These are phyloP conservation scores for Coelastrella sp. DNA, from an alignment of 139 green algal genomes.

Conservation along the genomic window DNA sequence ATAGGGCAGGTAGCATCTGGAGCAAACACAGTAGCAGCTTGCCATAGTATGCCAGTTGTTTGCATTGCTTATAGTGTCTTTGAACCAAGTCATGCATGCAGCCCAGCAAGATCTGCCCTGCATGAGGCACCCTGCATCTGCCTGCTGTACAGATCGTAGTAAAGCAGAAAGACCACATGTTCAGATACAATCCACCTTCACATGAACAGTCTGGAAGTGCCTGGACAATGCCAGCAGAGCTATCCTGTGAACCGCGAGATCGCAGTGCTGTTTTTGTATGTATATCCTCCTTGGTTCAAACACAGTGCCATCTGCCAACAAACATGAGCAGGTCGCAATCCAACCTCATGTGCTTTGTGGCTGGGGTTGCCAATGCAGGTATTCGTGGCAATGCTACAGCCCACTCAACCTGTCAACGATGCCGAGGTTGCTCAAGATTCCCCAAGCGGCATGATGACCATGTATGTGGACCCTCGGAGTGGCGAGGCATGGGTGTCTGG, in stretches of 20 bases:
- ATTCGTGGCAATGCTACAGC: slow-evolving; percentile 14
- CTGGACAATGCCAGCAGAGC: no score
- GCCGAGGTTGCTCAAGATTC: neutral
- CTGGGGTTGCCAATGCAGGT: neutral
- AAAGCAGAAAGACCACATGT: no score
- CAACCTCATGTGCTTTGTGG: neutral
- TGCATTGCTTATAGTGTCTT: neutral
- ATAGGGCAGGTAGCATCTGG: neutral
- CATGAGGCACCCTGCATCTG: no score
- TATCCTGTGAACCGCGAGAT: no score
- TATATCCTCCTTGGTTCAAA: neutral
- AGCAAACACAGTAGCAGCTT: neutral
- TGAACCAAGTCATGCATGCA: no score
- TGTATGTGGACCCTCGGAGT: slow-evolving; percentile 1
- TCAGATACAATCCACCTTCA: no score
- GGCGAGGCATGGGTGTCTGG: neutral
- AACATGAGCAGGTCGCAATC: neutral
- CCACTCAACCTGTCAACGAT: neutral
- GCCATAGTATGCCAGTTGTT: neutral
- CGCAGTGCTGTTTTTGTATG: no score
- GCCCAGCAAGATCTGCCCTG: no score
- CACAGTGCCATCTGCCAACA: neutral
- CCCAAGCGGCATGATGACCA: neutral
- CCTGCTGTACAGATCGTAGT: no score
- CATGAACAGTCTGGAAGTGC: no score